Evolutionary conservation across 1,284 basidiomycete species (phyloP), one percentile per base, ranked within the genome.

Genomic region (Cutaneotrichosporon dermatis): DNA sequence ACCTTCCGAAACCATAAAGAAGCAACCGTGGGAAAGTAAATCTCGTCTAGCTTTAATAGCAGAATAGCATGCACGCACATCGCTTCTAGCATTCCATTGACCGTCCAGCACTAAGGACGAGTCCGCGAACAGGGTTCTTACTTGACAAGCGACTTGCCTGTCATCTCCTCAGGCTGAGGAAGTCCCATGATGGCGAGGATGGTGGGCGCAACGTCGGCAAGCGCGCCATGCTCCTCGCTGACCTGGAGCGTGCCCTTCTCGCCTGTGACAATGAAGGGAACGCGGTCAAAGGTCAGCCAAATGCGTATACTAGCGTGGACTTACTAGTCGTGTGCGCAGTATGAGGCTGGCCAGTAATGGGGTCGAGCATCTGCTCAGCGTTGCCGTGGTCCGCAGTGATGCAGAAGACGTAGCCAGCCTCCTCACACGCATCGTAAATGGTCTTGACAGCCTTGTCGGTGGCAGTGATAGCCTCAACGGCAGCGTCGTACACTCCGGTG

Each of bases 311-410:
- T 25, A 25, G 25, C 25, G 25, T 25, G 25, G 9, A 1, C 74
- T 60, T 50, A 76, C 74, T 78, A 58, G 76, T 78, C 36, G 78
- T 79, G 71, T 79, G 78, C 7, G 77, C 76, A 42, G 76, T 78
- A 76, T 92, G 90, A 15, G 90, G 90, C 52, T 85, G 86, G 36
- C 89, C 89, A 1, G 90, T 92, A 65, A 85, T 82, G 6, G 82
- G 82, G 78, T 94, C 89, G 64, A 87, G 80, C 92, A 95, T 95
- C 80, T 93, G 89, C 63, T 76, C 76, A 48, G 76, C 91, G 73
- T 94, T 93, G 13, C 91, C 91, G 74, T 93, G 91, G 75, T 94
- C 91, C n/a, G 92, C 86, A 6, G 92, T 94, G 76, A 95, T 82
- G 68, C 89, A 81, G 39, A 95, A 81, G 42, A 92, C 83, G 76